Evolutionary conservation across 2,329 filamentous ascomycete genomes (phyloP).

Genomic region (Penicillium thymicola): DNA sequence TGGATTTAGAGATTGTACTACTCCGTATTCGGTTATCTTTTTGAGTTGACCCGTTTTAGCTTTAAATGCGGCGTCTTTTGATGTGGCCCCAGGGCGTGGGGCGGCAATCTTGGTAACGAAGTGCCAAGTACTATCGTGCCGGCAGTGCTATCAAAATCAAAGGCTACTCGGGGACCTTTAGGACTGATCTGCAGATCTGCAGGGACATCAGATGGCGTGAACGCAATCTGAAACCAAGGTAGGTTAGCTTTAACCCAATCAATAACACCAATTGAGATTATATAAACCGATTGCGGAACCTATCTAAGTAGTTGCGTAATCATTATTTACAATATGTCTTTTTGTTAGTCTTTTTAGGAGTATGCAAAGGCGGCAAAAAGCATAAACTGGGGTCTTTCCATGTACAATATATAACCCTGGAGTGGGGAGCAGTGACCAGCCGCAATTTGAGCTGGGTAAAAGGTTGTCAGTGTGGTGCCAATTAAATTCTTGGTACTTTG

Average conservation of each 20-base stretch:
- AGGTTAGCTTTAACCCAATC: neutral
- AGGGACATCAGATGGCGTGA: neutral
- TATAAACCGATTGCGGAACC: neutral
- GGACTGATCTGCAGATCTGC: neutral
- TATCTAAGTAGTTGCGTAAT: neutral
- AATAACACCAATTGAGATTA: neutral
- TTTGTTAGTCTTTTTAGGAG: too few relatives aligned
- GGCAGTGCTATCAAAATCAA: too few relatives aligned
- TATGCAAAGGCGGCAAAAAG: too few relatives aligned
- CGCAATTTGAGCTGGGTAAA: neutral
- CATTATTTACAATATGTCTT: too few relatives aligned
- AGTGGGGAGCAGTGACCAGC: neutral
- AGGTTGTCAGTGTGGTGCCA: neutral
- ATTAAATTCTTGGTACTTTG: neutral
- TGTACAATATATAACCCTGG: too few relatives aligned
- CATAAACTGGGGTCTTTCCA: too few relatives aligned
- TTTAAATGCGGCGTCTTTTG: neutral
- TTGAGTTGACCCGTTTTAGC: neutral
- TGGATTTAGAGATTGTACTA: neutral
- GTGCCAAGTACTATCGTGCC: too few relatives aligned
- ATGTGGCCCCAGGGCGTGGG: neutral
- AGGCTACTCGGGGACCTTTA: too few relatives aligned
- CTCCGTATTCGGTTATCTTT: neutral
- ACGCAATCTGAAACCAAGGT: neutral
- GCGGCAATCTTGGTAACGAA: too few relatives aligned